Evolutionary conservation across 2,329 filamentous ascomycete genomes (phyloP).

Genomic region (Alternaria atra): DNA sequence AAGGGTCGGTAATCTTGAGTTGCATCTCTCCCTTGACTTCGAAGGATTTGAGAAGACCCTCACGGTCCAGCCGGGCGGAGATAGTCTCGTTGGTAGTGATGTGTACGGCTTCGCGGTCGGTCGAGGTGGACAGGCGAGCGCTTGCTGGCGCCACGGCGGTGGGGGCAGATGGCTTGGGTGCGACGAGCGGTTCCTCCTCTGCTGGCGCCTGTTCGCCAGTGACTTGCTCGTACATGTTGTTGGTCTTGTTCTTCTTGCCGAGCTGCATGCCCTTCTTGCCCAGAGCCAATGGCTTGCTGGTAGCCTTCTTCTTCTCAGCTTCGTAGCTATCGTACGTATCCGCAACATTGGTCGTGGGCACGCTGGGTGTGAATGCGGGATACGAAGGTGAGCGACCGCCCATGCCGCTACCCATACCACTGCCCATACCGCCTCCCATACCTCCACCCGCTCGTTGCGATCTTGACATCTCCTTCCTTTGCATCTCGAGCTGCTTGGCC

Average conservation of each 20-base stretch:
- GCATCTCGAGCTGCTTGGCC: conserved; percentile 98
- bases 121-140: conserved; percentile 69
- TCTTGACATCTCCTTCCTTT: conserved; percentile 93
- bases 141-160: conserved; percentile 62
- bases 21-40: conserved; percentile 92
- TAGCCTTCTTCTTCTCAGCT: conserved; percentile 94
- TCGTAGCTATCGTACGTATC: conserved; percentile 95
- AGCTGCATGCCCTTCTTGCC: conserved; percentile 99
- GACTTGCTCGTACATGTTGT: conserved; percentile 96
- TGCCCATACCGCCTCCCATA: conserved; percentile 41
- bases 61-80: conserved; percentile 84
- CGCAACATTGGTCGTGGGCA: conserved; percentile 71
- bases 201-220: conserved; percentile 83
- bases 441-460: conserved; percentile 64
- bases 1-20: conserved; percentile 86
- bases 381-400: conserved; percentile 80
- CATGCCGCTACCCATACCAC: conserved; percentile 54
- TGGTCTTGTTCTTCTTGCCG: conserved; percentile 98
- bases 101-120: conserved; percentile 86
- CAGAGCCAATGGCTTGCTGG: conserved; percentile 77
- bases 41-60: conserved; percentile 86
- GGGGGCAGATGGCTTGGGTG: conserved; percentile 61
- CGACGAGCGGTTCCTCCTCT: conserved; percentile 82
- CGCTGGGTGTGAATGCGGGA: conserved; percentile 85
- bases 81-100: conserved; percentile 90